phyloP scores from a whole-genome alignment of 306 rosid genomes.

The Spatholobus suberectus region DNA sequence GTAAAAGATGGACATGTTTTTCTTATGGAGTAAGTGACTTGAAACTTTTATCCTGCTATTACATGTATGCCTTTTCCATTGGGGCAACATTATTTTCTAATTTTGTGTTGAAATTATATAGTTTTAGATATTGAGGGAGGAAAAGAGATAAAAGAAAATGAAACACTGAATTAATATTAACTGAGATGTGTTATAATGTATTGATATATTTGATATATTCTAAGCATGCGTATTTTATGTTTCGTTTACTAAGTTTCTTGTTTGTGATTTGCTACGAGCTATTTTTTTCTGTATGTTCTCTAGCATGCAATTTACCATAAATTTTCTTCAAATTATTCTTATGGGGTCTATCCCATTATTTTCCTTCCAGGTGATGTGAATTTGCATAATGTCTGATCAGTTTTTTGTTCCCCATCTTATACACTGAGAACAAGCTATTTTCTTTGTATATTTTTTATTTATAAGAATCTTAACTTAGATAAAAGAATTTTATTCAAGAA shows the following conservation, averaged over 20 bases:
- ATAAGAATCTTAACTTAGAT: not conserved
- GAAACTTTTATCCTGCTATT: slow-evolving; percentile 12
- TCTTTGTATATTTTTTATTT: not conserved
- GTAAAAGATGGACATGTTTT: slow-evolving; percentile 97
- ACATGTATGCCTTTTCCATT: not conserved
- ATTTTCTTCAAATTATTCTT: slow-evolving; percentile 8
- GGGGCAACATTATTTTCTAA: not conserved
- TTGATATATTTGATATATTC: not conserved
- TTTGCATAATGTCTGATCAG: not conserved
- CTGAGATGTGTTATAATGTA: not conserved
- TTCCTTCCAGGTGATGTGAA: slow-evolving; percentile 6
- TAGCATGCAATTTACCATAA: not conserved
- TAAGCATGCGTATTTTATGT: not conserved
- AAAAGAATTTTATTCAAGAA: not conserved
- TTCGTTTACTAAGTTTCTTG: not conserved
- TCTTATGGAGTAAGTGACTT: slow-evolving; percentile 86
- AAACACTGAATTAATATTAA: not conserved
- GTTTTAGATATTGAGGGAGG: not conserved
- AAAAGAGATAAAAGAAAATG: not conserved
- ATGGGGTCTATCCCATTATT: not conserved
- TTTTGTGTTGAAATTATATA: not conserved
- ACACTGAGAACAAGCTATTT: not conserved
- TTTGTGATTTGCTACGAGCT: not conserved
- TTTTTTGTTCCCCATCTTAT: not conserved
- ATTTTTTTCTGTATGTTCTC: slow-evolving; percentile 1